These are phyloP conservation scores for Ceratobasidium sp. DNA, from an alignment of 1,284 basidiomycete species.

Conservation along the genomic window DNA sequence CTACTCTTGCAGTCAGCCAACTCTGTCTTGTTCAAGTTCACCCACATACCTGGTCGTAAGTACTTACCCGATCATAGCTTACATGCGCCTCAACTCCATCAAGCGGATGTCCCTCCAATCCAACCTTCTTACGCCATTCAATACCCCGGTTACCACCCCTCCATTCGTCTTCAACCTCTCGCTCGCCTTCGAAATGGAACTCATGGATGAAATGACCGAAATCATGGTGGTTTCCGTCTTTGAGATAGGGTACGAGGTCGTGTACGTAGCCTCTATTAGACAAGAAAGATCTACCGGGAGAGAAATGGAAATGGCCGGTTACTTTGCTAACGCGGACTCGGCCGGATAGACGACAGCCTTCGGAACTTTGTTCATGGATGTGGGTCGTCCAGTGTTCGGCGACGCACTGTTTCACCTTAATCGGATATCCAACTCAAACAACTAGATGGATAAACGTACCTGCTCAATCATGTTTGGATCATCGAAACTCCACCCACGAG, in stretches of 20 bases:
- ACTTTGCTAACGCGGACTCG: conserved; percentile 55
- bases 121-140: conserved; percentile 80
- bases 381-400: conserved; percentile 96
- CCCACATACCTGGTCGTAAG: too few species aligned
- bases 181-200: conserved; percentile 85
- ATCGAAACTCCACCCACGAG: conserved; percentile 94
- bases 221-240: conserved; percentile 81
- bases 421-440: neutral
- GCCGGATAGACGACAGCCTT: conserved; percentile 73
- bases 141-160: conserved; percentile 62
- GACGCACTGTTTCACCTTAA: conserved; percentile 73
- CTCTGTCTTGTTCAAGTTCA: too few species aligned
- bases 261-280: conserved; percentile 85
- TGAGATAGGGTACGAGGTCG: conserved; percentile 95
- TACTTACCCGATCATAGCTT: conserved; percentile 51
- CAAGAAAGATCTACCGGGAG: conserved; percentile 94
- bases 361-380: conserved; percentile 89
- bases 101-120: conserved; percentile 82
- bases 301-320: conserved; percentile 89
- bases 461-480: conserved; percentile 94
- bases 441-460: conserved; percentile 60
- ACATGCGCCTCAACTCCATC: conserved; percentile 78
- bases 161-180: conserved; percentile 59
- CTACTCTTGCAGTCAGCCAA: too few species aligned
- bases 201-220: conserved; percentile 68